Percentiles rank a stretch among this genome's conserved stretches.
phyloP scores from a whole-genome alignment of 768 basidiomycete genomes.

The Mycena belliarum region DNA sequence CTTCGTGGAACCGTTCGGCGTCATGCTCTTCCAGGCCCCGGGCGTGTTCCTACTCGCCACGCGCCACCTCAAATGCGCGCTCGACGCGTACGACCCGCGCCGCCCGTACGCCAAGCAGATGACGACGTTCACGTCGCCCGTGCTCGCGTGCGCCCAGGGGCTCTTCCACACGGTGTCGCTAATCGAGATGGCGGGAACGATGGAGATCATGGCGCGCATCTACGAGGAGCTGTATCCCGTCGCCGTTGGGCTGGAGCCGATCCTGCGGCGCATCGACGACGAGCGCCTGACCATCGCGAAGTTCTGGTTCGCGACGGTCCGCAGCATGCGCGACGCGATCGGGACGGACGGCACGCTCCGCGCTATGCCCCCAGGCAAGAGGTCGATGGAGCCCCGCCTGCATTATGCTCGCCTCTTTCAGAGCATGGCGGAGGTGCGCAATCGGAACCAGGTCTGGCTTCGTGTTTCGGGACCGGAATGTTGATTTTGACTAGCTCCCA shows the following conservation, averaged over 20 bases:
- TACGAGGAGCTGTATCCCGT: not conserved
- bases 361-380: not conserved
- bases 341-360: not conserved
- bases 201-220: not conserved
- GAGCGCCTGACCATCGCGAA: no score
- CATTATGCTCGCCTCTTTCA: not conserved
- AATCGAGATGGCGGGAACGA: not conserved
- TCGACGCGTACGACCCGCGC: not conserved
- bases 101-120: not conserved
- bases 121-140: not conserved
- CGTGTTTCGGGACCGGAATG: not conserved
- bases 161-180: not conserved
- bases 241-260: not conserved
- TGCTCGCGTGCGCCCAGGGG: not conserved
- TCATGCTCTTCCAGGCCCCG: not conserved
- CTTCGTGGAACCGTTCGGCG: not conserved
- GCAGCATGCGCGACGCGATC: not conserved
- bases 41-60: not conserved
- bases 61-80: not conserved
- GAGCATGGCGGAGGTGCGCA: not conserved
- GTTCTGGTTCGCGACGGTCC: no score
- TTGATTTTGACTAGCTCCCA: not conserved
- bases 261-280: not conserved
- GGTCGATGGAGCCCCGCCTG: not conserved
- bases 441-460: not conserved